Evolutionary conservation across 306 rosid genomes (phyloP).

Genomic region (Dryas alaskensis): DNA sequence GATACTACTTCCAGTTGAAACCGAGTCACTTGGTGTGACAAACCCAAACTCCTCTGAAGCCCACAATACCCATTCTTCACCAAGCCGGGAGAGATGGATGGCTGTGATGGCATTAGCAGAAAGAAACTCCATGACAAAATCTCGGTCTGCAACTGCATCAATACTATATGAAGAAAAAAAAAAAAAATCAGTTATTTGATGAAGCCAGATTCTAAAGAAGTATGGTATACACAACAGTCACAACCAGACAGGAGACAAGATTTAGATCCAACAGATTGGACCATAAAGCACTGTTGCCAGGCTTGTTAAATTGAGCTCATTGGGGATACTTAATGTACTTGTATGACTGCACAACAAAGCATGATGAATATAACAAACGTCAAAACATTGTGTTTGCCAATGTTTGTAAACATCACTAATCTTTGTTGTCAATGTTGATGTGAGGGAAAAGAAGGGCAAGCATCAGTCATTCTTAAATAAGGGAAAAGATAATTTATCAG

Average conservation of each 20-base stretch:
- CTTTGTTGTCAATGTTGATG: background rate
- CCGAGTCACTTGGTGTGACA: conserved; percentile 83
- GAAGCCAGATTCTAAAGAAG: background rate
- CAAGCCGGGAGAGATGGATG: conserved; percentile 94
- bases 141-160: conserved; percentile 98
- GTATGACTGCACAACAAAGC: background rate
- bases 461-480: background rate
- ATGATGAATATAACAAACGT: background rate
- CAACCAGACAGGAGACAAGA: background rate
- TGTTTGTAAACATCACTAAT: background rate
- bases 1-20: conserved; percentile 95
- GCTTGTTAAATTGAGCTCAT: background rate
- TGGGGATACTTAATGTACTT: background rate
- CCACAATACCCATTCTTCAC: conserved; percentile 99
- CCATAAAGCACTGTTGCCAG: background rate
- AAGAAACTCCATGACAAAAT: conserved; percentile 82
- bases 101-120: conserved; percentile 85
- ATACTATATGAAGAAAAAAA: conserved; percentile 48
- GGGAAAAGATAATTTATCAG: background rate
- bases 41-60: conserved; percentile 98
- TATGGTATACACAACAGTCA: background rate
- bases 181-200: conserved; percentile 20
- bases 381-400: background rate
- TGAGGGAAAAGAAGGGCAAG: background rate
- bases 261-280: background rate